A percentile compares a stretch with the other conserved stretches of the same genome.
Evolutionary conservation across 371 early-diverging fungal genomes (phyloP).

Genomic region (Batkoa obscura): DNA sequence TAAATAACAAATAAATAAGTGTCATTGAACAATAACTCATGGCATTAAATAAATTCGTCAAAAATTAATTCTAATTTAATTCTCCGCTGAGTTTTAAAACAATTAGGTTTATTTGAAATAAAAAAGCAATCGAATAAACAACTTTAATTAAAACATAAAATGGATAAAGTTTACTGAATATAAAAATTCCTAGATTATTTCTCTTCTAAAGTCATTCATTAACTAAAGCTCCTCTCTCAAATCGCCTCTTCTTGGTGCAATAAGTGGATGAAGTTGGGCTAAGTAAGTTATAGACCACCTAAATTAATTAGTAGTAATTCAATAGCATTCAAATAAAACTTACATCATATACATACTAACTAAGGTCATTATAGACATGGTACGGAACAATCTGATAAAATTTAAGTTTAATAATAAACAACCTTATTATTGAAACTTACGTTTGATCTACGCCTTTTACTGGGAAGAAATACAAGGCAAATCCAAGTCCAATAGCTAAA

Average conservation of each 20-base stretch:
- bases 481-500: not conserved
- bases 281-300: conserved; percentile 58
- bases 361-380: conserved; percentile 28
- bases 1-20: too few species aligned
- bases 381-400: not conserved
- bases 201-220: too few species aligned
- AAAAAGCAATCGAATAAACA: too few species aligned
- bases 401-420: not conserved
- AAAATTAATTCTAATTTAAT: too few species aligned
- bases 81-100: too few species aligned
- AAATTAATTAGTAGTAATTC: not conserved
- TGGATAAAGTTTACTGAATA: too few species aligned
- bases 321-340: conserved; percentile 8
- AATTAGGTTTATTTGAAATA: too few species aligned
- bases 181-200: too few species aligned
- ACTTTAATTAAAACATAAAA: too few species aligned
- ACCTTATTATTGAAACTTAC: not conserved
- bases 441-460: not conserved
- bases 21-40: too few species aligned
- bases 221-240: conserved; percentile 19
- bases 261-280: conserved; percentile 49
- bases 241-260: conserved; percentile 34
- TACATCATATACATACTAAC: conserved; percentile 35
- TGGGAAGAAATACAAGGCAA: conserved; percentile 4
- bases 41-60: too few species aligned